Conservation (phyloP, 805 yeast genomes). For the Metschnikowia continentalis region DNA sequence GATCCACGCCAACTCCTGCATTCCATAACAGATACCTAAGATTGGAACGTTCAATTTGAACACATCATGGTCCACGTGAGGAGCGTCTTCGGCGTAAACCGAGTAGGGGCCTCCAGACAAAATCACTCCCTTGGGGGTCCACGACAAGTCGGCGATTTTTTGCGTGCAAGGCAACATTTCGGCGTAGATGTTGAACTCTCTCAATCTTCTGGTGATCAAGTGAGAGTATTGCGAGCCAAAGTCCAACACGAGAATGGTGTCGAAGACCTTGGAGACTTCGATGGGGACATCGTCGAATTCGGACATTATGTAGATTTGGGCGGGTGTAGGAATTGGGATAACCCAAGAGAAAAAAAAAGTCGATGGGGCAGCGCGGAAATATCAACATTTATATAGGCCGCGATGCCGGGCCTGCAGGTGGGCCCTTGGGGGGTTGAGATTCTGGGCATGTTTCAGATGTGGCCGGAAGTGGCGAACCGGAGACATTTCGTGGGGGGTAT, state of each 20-base stretch:
- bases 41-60: conserved; percentile 91
- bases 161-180: conserved; percentile 99
- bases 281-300: conserved; percentile 34
- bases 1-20: conserved; percentile 99
- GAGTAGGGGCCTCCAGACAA: conserved; percentile 98
- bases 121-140: conserved; percentile 96
- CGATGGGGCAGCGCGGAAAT: conserved; percentile 1
- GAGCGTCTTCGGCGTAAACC: conserved; percentile 91
- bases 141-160: conserved; percentile 82
- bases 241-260: conserved; percentile 95
- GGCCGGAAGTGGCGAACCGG: not conserved
- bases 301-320: conserved; percentile 1
- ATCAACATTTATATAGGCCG: conserved; percentile 1
- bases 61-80: conserved; percentile 93
- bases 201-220: conserved; percentile 90
- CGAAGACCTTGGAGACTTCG: conserved; percentile 84
- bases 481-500: not conserved
- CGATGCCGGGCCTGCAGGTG: conserved; percentile 2
- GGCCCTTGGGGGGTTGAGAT: not conserved
- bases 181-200: conserved; percentile 97
- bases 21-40: conserved; percentile 97
- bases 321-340: conserved; percentile 2
- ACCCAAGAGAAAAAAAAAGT: conserved; percentile 3
- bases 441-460: not conserved
- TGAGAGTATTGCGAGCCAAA: conserved; percentile 99